Conservation (phyloP, 169 alveolate species). For the Theileria annulata region DNA sequence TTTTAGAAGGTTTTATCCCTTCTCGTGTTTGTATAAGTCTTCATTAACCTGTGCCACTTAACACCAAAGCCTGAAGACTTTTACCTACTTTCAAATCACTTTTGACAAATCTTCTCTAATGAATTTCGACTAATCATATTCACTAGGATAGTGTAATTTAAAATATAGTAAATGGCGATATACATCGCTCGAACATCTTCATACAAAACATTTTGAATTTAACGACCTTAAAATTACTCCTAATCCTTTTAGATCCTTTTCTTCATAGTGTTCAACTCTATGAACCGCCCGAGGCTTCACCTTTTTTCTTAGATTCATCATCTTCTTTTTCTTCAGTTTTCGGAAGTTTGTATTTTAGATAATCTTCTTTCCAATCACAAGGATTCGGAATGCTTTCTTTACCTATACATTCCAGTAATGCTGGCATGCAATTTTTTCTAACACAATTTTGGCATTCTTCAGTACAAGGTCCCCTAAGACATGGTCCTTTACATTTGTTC, state of each 20-base stretch:
- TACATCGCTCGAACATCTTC: no score
- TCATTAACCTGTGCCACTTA: constrained; percentile 43
- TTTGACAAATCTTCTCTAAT: no score
- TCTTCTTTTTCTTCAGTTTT: background rate
- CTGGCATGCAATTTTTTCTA: constrained; percentile 25
- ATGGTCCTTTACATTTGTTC: constrained; percentile 38
- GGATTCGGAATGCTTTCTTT: background rate
- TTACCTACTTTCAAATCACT: background rate
- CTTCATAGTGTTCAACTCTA: no score
- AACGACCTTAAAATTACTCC: no score
- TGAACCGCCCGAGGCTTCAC: background rate
- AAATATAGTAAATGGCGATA: no score
- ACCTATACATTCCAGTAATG: constrained; percentile 41
- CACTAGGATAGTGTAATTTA: no score
- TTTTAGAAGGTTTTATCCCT: constrained; percentile 39
- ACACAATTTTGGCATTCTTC: constrained; percentile 29
- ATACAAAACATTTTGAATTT: no score
- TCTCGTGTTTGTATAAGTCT: constrained; percentile 13
- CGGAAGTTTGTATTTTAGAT: constrained; percentile 6
- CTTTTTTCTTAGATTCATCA: background rate
- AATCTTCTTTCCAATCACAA: constrained; percentile 1
- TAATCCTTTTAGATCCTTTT: no score
- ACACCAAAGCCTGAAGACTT: constrained; percentile 41
- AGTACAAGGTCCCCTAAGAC: constrained; percentile 27
- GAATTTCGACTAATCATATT: no score